phyloP scores from a whole-genome alignment of 257 asterid species.

The Mitragyna speciosa region DNA sequence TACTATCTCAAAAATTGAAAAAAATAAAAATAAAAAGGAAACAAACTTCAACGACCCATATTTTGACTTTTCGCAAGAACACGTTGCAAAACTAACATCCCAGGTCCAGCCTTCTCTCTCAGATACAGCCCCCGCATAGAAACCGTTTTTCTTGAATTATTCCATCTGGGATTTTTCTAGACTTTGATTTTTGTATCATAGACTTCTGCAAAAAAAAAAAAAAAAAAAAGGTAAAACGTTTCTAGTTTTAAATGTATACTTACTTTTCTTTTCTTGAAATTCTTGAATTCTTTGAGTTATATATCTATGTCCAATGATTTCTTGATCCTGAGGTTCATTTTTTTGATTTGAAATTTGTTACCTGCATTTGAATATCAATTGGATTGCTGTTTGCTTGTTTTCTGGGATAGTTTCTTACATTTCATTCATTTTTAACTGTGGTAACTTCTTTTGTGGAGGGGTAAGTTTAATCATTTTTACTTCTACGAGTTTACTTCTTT shows the following conservation, averaged over 20 bases:
- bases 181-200: conserved; percentile 1
- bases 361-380: neutral
- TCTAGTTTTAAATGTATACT: neutral
- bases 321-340: neutral
- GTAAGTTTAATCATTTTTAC: neutral
- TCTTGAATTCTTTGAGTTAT: neutral
- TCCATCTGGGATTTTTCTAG: conserved; percentile 6
- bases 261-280: neutral
- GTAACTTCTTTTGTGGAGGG: neutral
- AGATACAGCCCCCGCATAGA: neutral
- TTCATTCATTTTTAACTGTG: neutral
- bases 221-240: neutral
- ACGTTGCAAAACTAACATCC: conserved; percentile 9
- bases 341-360: neutral
- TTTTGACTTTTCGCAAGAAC: conserved; percentile 2
- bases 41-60: conserved; percentile 9
- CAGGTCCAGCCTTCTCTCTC: neutral
- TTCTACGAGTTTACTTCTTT: neutral
- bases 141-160: conserved; percentile 3
- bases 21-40: neutral
- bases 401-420: neutral
- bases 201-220: neutral
- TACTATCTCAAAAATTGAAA: neutral
- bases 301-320: neutral
- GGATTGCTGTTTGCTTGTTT: neutral